A percentile compares a stretch with the other conserved stretches of the same genome.
Evolutionary conservation across 768 basidiomycete genomes (phyloP).

Genomic region (Crucibulum laeve): DNA sequence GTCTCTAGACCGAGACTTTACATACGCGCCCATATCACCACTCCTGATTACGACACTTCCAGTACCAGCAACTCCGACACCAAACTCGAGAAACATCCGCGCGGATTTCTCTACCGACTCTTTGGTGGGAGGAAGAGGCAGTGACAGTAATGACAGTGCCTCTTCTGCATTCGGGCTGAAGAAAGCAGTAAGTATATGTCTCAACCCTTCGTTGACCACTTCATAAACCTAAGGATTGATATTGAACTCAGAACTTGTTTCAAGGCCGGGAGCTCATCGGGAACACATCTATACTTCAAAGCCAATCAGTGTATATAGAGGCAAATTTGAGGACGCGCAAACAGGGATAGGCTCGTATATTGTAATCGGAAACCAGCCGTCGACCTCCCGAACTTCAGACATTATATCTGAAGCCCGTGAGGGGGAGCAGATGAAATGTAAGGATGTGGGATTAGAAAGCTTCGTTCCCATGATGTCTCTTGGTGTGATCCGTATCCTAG

Average conservation of each 20-base stretch:
- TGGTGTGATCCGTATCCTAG: slow-evolving; percentile 67
- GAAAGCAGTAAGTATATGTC: slow-evolving; percentile 1
- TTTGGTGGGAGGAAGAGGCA: slow-evolving; percentile 43
- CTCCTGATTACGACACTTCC: slow-evolving; percentile 74
- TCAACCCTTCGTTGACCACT: neutral
- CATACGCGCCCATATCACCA: slow-evolving; percentile 68
- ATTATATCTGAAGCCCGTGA: slow-evolving; percentile 62
- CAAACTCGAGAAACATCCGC: slow-evolving; percentile 52
- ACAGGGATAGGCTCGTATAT: slow-evolving; percentile 91
- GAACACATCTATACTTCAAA: slow-evolving; percentile 68
- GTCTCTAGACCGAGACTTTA: slow-evolving; percentile 34
- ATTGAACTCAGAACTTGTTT: slow-evolving; percentile 53
- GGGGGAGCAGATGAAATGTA: slow-evolving; percentile 90
- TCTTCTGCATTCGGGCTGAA: slow-evolving; percentile 84
- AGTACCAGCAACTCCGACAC: slow-evolving; percentile 41
- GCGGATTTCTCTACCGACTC: slow-evolving; percentile 65
- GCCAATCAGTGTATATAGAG: neutral
- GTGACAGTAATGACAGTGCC: slow-evolving; percentile 62
- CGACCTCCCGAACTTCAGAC: slow-evolving; percentile 49
- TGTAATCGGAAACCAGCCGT: slow-evolving; percentile 59
- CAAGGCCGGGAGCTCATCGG: slow-evolving; percentile 72
- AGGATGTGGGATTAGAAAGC: slow-evolving; percentile 41
- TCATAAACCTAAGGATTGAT: slow-evolving; percentile 61
- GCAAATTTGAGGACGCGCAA: slow-evolving; percentile 16
- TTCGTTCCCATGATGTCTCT: slow-evolving; percentile 55